Evolutionary conservation across 768 basidiomycete species (phyloP).

Genomic region (Suillus plorans): DNA sequence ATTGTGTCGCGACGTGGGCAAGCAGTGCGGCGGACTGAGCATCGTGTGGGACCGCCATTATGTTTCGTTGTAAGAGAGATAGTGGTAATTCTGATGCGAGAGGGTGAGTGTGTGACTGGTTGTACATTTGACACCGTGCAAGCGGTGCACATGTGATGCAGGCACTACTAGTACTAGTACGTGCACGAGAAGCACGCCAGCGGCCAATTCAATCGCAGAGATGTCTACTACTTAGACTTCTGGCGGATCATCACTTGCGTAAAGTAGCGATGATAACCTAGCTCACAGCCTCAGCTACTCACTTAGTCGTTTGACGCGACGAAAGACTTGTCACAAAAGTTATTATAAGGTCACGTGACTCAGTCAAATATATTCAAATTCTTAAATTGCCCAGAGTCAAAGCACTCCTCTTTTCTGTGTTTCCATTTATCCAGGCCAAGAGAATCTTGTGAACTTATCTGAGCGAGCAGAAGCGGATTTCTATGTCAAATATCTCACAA

Average conservation of each 20-base stretch:
- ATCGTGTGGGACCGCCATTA: constrained; percentile 26
- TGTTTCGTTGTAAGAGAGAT: neutral
- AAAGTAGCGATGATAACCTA: neutral
- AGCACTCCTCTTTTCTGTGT: neutral
- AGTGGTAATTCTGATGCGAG: neutral
- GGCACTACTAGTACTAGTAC: no score
- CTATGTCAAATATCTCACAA: constrained; percentile 34
- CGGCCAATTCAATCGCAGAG: neutral
- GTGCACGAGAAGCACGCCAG: neutral
- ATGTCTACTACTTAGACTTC: neutral
- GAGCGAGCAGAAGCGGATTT: neutral
- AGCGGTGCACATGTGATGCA: neutral
- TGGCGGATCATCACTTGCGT: neutral
- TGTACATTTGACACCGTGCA: neutral
- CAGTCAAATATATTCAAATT: neutral
- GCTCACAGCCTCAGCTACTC: neutral
- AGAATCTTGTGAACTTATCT: neutral
- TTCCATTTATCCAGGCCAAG: neutral
- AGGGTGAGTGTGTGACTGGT: neutral
- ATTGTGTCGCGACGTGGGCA: constrained; percentile 56
- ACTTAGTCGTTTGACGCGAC: neutral
- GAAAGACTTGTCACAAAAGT: neutral
- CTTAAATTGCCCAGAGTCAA: neutral
- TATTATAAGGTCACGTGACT: neutral
- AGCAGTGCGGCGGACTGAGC: constrained; percentile 45